A percentile compares a stretch with the other conserved stretches of the same genome.
Evolutionary conservation across 768 basidiomycete species (phyloP).

Genomic region (Paxillus ammoniavirescens): DNA sequence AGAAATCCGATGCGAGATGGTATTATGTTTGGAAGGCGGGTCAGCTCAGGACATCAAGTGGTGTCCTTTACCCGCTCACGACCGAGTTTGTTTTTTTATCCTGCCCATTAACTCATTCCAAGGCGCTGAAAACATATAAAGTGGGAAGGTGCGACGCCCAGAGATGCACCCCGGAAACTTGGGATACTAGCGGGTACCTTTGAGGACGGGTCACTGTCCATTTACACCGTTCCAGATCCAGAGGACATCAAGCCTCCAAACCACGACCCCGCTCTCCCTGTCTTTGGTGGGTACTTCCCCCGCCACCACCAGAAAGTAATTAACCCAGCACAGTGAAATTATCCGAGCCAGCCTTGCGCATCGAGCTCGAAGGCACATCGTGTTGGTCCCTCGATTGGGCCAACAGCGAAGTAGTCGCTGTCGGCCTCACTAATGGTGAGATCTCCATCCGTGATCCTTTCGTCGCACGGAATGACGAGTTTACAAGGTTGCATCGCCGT

Average conservation of each 20-base stretch:
- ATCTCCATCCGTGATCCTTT: neutral
- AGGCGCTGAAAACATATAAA: slow-evolving; percentile 9
- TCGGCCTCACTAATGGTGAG: slow-evolving; percentile 82
- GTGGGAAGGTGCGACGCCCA: slow-evolving; percentile 21
- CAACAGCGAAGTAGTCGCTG: slow-evolving; percentile 77
- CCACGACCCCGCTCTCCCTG: slow-evolving; percentile 33
- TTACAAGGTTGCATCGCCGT: slow-evolving; percentile 52
- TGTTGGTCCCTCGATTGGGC: slow-evolving; percentile 89
- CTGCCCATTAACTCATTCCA: neutral
- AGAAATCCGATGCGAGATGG: slow-evolving; percentile 74
- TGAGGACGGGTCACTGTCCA: slow-evolving; percentile 79
- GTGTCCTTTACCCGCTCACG: slow-evolving; percentile 89
- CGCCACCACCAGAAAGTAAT: neutral
- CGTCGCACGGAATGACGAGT: neutral
- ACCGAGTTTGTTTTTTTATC: slow-evolving; percentile 37
- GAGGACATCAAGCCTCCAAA: slow-evolving; percentile 38
- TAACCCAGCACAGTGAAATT: slow-evolving; percentile 45
- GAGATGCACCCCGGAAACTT: slow-evolving; percentile 49
- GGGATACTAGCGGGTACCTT: slow-evolving; percentile 85
- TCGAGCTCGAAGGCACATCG: slow-evolving; percentile 74
- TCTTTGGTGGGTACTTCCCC: slow-evolving; percentile 47
- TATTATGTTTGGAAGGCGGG: slow-evolving; percentile 81
- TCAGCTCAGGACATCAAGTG: slow-evolving; percentile 82
- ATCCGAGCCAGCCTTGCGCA: slow-evolving; percentile 62
- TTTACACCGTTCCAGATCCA: slow-evolving; percentile 83